Evolutionary conservation across 495 filamentous ascomycete genomes (phyloP).

Genomic region (Haplographium delicatum): DNA sequence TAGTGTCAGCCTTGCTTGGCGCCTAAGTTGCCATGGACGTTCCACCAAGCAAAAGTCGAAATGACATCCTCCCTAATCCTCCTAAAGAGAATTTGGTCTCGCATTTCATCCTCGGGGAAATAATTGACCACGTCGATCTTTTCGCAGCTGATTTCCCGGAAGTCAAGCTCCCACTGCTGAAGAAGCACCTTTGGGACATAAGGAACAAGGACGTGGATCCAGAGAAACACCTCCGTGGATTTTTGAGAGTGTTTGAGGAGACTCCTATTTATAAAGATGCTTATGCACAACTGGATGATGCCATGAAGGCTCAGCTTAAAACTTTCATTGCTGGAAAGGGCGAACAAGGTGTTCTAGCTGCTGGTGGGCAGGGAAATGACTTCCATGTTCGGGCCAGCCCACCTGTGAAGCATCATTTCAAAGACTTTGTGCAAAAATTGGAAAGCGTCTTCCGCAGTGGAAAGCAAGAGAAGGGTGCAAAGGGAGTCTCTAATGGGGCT

Average conservation of each 20-base stretch:
- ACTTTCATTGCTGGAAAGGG: slow-evolving; percentile 5
- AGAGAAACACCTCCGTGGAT: slow-evolving; percentile 8
- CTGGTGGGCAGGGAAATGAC: neutral
- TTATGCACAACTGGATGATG: slow-evolving; percentile 7
- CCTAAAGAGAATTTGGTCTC: slow-evolving; percentile 10
- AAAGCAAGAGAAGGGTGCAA: neutral
- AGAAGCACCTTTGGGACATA: slow-evolving; percentile 12
- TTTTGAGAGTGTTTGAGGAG: slow-evolving; percentile 12
- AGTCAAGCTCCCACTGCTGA: slow-evolving; percentile 5
- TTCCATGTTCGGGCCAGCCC: slow-evolving; percentile 11
- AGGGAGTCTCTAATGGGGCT: neutral
- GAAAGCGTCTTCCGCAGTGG: neutral
- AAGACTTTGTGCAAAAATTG: neutral
- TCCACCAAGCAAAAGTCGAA: neutral
- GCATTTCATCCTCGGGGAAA: slow-evolving; percentile 15
- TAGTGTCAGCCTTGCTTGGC: too few relatives aligned
- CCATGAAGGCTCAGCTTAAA: slow-evolving; percentile 4
- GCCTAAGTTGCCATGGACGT: too few relatives aligned
- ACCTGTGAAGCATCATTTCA: slow-evolving; percentile 10
- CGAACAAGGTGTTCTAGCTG: slow-evolving; percentile 1
- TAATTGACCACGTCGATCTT: slow-evolving; percentile 13
- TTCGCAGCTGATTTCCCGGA: slow-evolving; percentile 9
- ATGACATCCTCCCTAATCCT: slow-evolving; percentile 6
- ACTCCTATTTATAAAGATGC: slow-evolving; percentile 6
- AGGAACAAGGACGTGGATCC: slow-evolving; percentile 10